Base-by-base conservation (phyloP, 108 stramenopile genomes). In the Cyclotella baltica region DNA sequence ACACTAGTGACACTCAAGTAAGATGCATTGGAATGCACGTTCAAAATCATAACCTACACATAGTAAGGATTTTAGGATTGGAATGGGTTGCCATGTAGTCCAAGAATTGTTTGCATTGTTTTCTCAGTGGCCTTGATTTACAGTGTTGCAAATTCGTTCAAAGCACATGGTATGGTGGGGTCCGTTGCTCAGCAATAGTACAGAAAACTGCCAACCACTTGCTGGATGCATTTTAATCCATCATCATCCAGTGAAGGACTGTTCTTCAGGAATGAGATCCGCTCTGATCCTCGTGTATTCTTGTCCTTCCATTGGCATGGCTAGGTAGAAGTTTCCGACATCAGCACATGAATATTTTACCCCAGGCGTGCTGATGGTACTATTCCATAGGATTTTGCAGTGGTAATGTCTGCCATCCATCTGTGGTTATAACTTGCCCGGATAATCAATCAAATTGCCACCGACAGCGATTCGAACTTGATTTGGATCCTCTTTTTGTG, bases 281-380 rank as follows among this genome's bases (percentile, higher is more conserved):
- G n/a, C n/a, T n/a, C n/a, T n/a, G n/a, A n/a, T n/a, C n/a, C 40
- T 52, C 68, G 53, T 69, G 50, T 69, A 69, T 8, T 53, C 52
- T 6, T 19, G 83, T 62, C 57, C 40, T 67, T 55, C 43, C 47
- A 88, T 66, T 1, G 77, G 81, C 5, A 81, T 88, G n/a, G 43
- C 36, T 23, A 88, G 71, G 48, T 85, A 88, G 46, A 78, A 78
- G 46, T 81, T 34, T 67, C 15, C 22, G 30, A 57, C 22, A 25
- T 57, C 55, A 2, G 22, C 9, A 22, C 20, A 2, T 4, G 20
- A 2, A 25, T 27, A 57, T 57, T 57, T 28, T 1, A 25, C 22
- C 2, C 55, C 55, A 2, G 55, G 55, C 13, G 75, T 81, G 69
- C 77, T 78, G 53, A 86, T 19, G 4, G 80, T 76, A 29, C 80